Evolutionary conservation across 345 rosid species (phyloP).

Genomic region (Rhizophora mangle): DNA sequence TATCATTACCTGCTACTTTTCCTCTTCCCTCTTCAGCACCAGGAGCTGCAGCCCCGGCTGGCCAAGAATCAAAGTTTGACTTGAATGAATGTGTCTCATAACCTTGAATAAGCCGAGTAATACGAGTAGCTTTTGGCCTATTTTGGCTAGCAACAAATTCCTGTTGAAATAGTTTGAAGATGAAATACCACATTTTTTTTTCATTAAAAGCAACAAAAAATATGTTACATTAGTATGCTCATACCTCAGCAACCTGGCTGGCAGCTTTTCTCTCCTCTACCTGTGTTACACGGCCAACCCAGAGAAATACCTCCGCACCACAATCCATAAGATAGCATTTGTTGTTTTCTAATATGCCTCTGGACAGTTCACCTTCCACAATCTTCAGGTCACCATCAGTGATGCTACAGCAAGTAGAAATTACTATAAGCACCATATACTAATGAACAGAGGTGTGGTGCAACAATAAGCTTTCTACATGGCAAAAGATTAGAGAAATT

Average conservation of each 20-base stretch:
- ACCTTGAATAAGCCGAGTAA: constrained; percentile 86
- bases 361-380: constrained; percentile 73
- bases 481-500: background rate
- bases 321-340: constrained; percentile 80
- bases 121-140: constrained; percentile 80
- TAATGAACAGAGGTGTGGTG: background rate
- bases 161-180: constrained; percentile 42
- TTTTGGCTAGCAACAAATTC: constrained; percentile 67
- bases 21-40: constrained; percentile 97
- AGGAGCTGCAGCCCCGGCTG: constrained; percentile 73
- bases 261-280: constrained; percentile 95
- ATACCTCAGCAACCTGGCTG: constrained; percentile 84
- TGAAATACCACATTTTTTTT: constrained; percentile 23
- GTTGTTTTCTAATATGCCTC: constrained; percentile 74
- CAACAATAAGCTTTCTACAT: background rate
- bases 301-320: constrained; percentile 84
- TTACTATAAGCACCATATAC: constrained; percentile 17
- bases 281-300: constrained; percentile 98
- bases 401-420: constrained; percentile 46
- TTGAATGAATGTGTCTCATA: constrained; percentile 89
- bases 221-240: constrained; percentile 3
- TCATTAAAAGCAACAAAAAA: constrained; percentile 3
- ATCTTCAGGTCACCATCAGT: constrained; percentile 50
- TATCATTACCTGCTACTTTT: constrained; percentile 86
- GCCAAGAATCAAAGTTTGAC: constrained; percentile 94